Base-by-base conservation (phyloP, 441 rosid species). In the Populus hybrid region DNA sequence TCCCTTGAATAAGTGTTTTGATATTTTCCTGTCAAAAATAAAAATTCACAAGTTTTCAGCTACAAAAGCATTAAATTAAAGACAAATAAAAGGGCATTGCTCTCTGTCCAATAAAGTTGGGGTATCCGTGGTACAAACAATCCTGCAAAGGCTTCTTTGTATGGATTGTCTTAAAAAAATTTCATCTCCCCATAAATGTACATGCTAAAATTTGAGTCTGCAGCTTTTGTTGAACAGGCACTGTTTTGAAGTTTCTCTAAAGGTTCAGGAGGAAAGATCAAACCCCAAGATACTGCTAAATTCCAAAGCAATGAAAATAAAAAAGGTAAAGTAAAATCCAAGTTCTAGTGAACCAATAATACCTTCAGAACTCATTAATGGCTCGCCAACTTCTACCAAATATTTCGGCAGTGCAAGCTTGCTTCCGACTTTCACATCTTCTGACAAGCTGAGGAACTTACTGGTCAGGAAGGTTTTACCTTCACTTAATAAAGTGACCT, bases 21-120 rank as follows among this genome's bases (percentile, higher is more conserved):
- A 76, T 76, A 71, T 71, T 42, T 76, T 67, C 76, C 90, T 83
- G 82, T 64, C 67, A 9, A 67, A 42, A 71, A 67, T 42, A 14
- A 23, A 70, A 77, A 21, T 38, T 59, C 76, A 35, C 34, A 69
- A 78, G 50, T 67, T 10, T 40, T 71, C 71, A 67, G 63, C 71
- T 42, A 21, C 53, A 30, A 21, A 9, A 21, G 7, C 18, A 68
- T 32, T 69, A 71, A 59, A 57, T 72, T 35, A 28, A 11, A 46
- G 53, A 46, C 18, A 46, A 12, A 12, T n/a, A 11, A 68, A 34
- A 32, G 36, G 9, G 18, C 35, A 53, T 34, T 40, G 70, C 19
- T 40, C 53, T 36, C 7, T 68, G n/a, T 40, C 75, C 50, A 34
- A n/a, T 73, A 61, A 35, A 38, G 63, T 65, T 16, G 16, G 5